Base-by-base conservation (phyloP, 805 yeast genomes). In the Millerago galiae region DNA sequence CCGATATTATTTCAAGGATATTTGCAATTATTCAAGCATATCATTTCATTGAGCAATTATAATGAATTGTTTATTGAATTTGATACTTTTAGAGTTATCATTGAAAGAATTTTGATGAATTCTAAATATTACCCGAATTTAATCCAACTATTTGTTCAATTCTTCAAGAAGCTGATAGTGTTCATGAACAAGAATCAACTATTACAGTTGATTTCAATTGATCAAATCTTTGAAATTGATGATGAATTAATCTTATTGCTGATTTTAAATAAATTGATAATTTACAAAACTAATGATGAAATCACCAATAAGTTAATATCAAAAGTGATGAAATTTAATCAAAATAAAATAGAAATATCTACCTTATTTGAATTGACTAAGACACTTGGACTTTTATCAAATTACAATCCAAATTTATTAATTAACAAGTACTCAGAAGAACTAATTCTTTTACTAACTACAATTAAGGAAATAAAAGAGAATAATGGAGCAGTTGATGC, bases 1-100 rank as follows among this genome's bases (percentile, higher is more conserved):
- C 55, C 60, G 1, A 48, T 55, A 16, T 48, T 48, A 31, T 58
- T 56, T 39, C 60, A 56, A 29, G 59, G 60, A 7, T 46, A 49
- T 3, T 16, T 58, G 12, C 60, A 58, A 26, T 7, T 50, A 1
- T 36, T 55, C 35, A 56, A 58, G 30, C 46, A 37, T 17, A 10
- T 51, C 2, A 42, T 50, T 0, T 41, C 45, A 7, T 40, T 47
- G 25, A 49, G 45, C 9, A 49, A 54, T 1, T 28, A 52, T 29
- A 12, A 8, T 8, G 46, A 44, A 3, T 21, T 56, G 12, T 54
- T 55, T 34, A 15, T 18, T 1, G 42, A 45, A 18, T 44, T 48
- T 16, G 25, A n/a, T 2, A 25, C 12, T 0, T 40, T 55, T 8
- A 34, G 42, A 4, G 40, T 37, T 10, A 37, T 55, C 9, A 36